Evolutionary conservation across 805 yeast species (phyloP), one percentile per base, ranked within the genome.

Genomic region (Saturnispora halmiae): DNA sequence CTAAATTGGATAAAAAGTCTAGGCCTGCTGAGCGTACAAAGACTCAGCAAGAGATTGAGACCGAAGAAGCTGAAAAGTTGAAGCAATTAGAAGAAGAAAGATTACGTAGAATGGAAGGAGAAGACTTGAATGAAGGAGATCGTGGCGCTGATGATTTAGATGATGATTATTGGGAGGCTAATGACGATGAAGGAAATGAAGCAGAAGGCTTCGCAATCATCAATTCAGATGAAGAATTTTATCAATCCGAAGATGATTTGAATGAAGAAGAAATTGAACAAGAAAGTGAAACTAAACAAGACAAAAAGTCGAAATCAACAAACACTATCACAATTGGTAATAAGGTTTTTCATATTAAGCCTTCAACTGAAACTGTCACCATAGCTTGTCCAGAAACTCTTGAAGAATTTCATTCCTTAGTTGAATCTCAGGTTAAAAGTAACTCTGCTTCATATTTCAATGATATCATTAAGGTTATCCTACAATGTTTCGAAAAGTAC

Each of bases 11-110:
- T 46, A 75, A 77, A 59, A 70, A 88, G 55, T 80, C 92, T 9
- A 87, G 72, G 2, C 92, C 92, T 25, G 77, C 88, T 18, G 90
- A 82, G 41, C 70, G 88, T 61, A 81, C 90, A 2, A 81, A 82
- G 56, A 82, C 92, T 1, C 78, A 72, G 2, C 87, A 82, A 58
- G 92, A 83, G 57, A 40, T 81, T 10, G 65, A 63, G 35, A 63
- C 67, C 30, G 90, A 82, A 53, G 72, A 72, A 49, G 70, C 67
- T 15, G 81, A 75, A n/a, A 73, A 70, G 50, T 64, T 69, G 65
- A 73, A 74, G 49, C 67, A 71, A 50, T 61, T 82, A 48, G 88
- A 85, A 58, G 74, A 71, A 36, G 87, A 73, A 41, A 70, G 94
- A 63, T 50, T 70, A 47, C 73, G 71, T 50, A 74, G 94, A 67